Conservation (phyloP, 192 early-diverging fungal genomes). For the Podila clonocystis region DNA sequence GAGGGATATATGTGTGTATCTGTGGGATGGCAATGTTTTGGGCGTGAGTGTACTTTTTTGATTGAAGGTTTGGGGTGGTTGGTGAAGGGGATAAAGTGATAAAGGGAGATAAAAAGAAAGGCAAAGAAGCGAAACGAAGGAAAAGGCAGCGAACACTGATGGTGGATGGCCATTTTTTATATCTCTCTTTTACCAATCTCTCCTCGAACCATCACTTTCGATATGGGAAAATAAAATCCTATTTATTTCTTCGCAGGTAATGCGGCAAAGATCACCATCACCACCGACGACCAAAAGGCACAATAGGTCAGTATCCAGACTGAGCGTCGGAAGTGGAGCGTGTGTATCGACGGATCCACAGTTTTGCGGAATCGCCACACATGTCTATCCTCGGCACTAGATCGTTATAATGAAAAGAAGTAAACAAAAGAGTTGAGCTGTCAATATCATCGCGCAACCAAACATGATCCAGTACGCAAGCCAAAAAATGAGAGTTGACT, state of each 20-base stretch:
- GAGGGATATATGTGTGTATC: too few species aligned
- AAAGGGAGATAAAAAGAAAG: not conserved
- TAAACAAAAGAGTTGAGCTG: too few species aligned
- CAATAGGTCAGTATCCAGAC: slow-evolving; percentile 19
- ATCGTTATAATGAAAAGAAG: not conserved
- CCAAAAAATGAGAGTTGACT: not conserved
- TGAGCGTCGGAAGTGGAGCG: slow-evolving; percentile 3
- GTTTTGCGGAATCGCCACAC: slow-evolving; percentile 7
- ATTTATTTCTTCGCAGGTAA: not conserved
- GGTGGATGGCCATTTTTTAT: not conserved
- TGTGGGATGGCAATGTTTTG: too few species aligned
- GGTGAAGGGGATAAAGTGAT: not conserved
- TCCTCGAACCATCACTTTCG: not conserved
- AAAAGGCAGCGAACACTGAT: not conserved
- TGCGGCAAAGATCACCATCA: slow-evolving; percentile 14
- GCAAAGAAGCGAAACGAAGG: not conserved
- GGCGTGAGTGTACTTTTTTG: too few species aligned
- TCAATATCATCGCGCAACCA: too few species aligned
- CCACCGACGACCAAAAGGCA: slow-evolving; percentile 2
- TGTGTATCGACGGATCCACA: slow-evolving; percentile 15
- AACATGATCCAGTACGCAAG: not conserved
- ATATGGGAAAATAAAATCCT: not conserved
- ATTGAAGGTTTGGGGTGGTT: not conserved
- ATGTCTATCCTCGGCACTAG: slow-evolving; percentile 23
- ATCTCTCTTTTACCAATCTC: not conserved